Base-by-base conservation (phyloP, 1,284 basidiomycete species). In the Singerocomus inundabilis region DNA sequence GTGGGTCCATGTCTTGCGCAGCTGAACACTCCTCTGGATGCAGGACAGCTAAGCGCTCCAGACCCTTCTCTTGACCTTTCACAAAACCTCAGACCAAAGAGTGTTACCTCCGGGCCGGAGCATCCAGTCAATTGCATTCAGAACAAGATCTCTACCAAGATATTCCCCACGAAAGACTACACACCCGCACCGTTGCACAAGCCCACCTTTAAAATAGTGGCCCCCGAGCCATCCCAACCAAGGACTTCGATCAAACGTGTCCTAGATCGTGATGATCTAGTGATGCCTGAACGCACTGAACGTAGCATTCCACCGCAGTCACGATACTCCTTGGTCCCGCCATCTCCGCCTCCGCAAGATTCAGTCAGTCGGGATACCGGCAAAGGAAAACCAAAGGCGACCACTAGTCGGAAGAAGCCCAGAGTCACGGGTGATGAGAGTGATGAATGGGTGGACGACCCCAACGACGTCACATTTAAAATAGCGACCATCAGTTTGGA, bases 291-390 rank as follows among this genome's bases (percentile, higher is more conserved):
- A 13, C 31, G 21, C 28, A 25, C 31, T 16, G 38, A 40, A 4
- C 15, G 12, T 13, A 18, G 8, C 18, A 44, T 33, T 41, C 35
- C 57, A n/a, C 9, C 25, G 11, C 48, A 42, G 4, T 25, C 51
- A 10, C 53, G 54, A 10, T 33, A 41, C 25, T 16, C 61, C 34
- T 70, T 81, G 41, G 57, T 82, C 42, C 84, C 84, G 11, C 85
- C 85, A 11, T 85, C 85, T n/a, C 85, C 85, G 15, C 81, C 82
- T 25, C 75, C 76, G 40, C 62, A 67, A 44, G 68, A 62, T 34
- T 45, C 63, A 44, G 53, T 62, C 48, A 53, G 56, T 60, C 58
- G 63, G 55, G 52, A 61, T 67, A 53, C 55, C 36, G 49, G 56
- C 24, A 76, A 76, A 57, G 64, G 59, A 24, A 81, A 76, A 57